Evolutionary conservation across 1,284 basidiomycete species (phyloP), one percentile per base, ranked within the genome.

Genomic region (Melampsora occidentalis): DNA sequence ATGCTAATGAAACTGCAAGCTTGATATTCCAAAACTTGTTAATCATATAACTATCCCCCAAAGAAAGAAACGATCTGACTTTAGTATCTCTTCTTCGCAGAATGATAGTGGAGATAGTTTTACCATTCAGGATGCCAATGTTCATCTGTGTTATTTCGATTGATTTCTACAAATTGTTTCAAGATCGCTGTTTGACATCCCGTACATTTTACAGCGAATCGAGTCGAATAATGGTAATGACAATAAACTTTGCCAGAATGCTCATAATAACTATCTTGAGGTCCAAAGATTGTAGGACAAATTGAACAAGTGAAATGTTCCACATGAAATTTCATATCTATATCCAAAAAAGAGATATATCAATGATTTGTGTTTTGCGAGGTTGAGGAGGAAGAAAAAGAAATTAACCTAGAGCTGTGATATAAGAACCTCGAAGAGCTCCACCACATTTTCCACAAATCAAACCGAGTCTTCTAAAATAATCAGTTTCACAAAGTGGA

Each of bases 61-160:
- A 14, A 25, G 28, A 35, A 35, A 33, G 2, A 5, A 25, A 42
- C 31, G 42, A 20, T 57, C 7, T n/a, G 53, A 35, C 18, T 28
- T n/a, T 7, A 63, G 18, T 25, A 7, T 63, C 18, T 7, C 25
- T 12, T 25, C 6, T 25, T 28, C 18, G 33, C 22, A 25, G 9
- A 9, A 35, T 28, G 5, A 18, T 25, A 63, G 25, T 63, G 22
- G 16, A 63, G 25, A 35, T 78, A 59, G 28, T 99, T 98, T 84
- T 99, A 98, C 84, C 96, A 99, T 84, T 99, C 96, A 68, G 96
- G 96, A 87, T 99, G 96, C 96, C 97, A 99, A 83, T 97, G 98
- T 85, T 99, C 97, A 85, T 99, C 94, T 77, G 90, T 88, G 87
- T 93, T 93, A 85, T 98, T 99, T 79, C 96, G 88, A 82, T 99